Evolutionary conservation across 2,329 filamentous ascomycete genomes (phyloP).

Genomic region (Madurella fahalii): DNA sequence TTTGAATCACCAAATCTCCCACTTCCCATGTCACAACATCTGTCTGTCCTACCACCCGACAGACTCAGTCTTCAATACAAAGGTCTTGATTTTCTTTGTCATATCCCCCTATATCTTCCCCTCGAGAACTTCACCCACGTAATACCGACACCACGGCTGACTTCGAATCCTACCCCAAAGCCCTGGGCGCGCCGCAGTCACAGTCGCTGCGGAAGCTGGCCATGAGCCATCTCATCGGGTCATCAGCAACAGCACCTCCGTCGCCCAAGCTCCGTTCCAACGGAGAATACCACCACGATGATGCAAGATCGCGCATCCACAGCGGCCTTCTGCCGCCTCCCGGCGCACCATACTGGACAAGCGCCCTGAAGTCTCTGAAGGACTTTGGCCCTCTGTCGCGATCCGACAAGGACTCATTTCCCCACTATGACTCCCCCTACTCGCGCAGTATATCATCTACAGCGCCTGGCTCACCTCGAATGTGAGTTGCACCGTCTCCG

Average conservation of each 20-base stretch:
- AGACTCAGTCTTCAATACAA: slow-evolving; percentile 4
- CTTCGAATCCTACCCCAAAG: slow-evolving; percentile 11
- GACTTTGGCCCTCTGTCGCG: slow-evolving; percentile 35
- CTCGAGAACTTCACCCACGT: neutral
- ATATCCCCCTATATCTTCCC: neutral
- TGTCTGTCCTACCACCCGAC: slow-evolving; percentile 4
- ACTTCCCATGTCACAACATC: slow-evolving; percentile 23
- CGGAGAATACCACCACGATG: slow-evolving; percentile 9
- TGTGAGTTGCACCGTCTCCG: slow-evolving; percentile 42
- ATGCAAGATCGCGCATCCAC: slow-evolving; percentile 8
- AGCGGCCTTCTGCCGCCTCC: slow-evolving; percentile 20
- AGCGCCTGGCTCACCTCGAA: slow-evolving; percentile 54
- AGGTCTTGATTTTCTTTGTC: slow-evolving; percentile 10
- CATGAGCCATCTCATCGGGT: slow-evolving; percentile 32
- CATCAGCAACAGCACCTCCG: slow-evolving; percentile 27
- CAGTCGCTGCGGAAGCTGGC: slow-evolving; percentile 28
- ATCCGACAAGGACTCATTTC: slow-evolving; percentile 28
- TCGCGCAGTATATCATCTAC: slow-evolving; percentile 56
- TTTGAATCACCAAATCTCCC: slow-evolving; percentile 11
- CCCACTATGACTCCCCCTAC: slow-evolving; percentile 49
- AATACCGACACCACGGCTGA: slow-evolving; percentile 23
- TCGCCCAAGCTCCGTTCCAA: slow-evolving; percentile 24
- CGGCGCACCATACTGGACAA: slow-evolving; percentile 26
- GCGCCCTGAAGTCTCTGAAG: slow-evolving; percentile 37
- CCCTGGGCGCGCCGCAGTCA: slow-evolving; percentile 20